A percentile compares a stretch with the other conserved stretches of the same genome.
These are phyloP conservation scores for Diaporthe citri DNA, from an alignment of 2,329 filamentous ascomycete species.

Conservation along the genomic window DNA sequence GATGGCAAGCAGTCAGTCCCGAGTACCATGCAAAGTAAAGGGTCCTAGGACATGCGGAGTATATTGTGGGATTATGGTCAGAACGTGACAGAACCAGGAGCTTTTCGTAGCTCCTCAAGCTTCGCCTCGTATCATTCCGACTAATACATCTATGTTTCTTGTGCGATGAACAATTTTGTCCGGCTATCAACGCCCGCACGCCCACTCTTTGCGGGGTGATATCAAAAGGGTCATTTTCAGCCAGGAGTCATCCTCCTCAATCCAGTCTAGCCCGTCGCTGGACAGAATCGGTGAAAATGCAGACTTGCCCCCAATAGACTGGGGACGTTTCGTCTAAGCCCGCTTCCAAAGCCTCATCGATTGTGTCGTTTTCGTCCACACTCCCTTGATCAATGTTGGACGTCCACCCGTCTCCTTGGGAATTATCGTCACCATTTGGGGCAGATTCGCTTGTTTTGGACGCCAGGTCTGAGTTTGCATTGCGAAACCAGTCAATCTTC, in stretches of 20 bases:
- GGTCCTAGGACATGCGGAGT: neutral
- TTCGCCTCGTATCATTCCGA: neutral
- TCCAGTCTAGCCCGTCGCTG: neutral
- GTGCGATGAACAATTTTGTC: neutral
- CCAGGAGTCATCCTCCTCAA: neutral
- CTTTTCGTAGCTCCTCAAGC: too few relatives aligned
- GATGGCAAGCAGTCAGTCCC: neutral
- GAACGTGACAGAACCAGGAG: neutral
- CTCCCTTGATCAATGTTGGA: constrained; percentile 31
- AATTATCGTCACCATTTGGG: neutral
- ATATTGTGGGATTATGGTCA: neutral
- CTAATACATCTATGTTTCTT: neutral
- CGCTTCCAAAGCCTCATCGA: constrained; percentile 35
- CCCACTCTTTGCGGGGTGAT: too few relatives aligned
- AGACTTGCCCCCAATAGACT: neutral
- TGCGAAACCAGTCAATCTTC: neutral
- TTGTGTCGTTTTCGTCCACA: constrained; percentile 41
- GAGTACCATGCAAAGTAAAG: neutral
- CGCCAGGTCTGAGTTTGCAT: neutral
- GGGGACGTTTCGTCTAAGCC: neutral
- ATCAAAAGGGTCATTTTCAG: too few relatives aligned
- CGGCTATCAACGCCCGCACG: neutral
- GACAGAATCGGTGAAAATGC: neutral
- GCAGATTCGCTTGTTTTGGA: too few relatives aligned
- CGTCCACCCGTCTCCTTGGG: too few relatives aligned